A percentile compares a stretch with the other conserved stretches of the same genome.
Conservation (phyloP, 345 rosid genomes). For the Schrenkiella parvula region DNA sequence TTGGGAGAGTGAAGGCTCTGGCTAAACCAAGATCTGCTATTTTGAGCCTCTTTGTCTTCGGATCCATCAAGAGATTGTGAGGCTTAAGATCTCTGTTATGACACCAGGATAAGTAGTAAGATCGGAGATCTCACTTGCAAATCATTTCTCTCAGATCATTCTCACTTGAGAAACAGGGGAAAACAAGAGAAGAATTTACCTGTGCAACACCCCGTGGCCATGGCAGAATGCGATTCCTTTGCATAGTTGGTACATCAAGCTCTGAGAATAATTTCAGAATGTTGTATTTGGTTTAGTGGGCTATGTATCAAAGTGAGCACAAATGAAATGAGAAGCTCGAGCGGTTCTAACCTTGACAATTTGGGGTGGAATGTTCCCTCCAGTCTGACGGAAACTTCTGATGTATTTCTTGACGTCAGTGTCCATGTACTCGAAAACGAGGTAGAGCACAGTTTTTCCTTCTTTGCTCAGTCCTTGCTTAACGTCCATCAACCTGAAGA, state of each 20-base stretch:
- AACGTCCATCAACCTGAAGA: constrained; percentile 71
- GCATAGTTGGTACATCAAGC: constrained; percentile 95
- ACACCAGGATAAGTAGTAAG: background rate
- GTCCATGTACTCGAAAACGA: constrained; percentile 92
- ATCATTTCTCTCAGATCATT: background rate
- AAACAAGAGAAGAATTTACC: constrained; percentile 37
- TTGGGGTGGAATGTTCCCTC: constrained; percentile 46
- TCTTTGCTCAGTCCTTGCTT: constrained; percentile 90
- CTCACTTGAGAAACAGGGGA: background rate
- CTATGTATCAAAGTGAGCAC: background rate
- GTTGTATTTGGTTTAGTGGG: background rate
- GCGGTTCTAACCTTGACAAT: constrained; percentile 46
- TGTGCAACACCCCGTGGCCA: constrained; percentile 92
- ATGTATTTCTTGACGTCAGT: constrained; percentile 88
- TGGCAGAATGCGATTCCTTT: constrained; percentile 96
- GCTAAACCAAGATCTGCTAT: constrained; percentile 99
- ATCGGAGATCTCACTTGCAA: background rate
- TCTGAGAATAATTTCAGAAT: constrained; percentile 37
- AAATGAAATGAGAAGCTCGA: background rate
- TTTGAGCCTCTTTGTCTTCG: constrained; percentile 74
- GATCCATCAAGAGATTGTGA: constrained; percentile 94
- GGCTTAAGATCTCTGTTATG: constrained; percentile 85
- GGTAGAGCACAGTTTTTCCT: constrained; percentile 83
- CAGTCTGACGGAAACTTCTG: constrained; percentile 62
- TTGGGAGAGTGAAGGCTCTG: constrained; percentile 84